Base-by-base conservation (phyloP, 176 grass and related monocot genomes). In the Aegilops sharonensis region DNA sequence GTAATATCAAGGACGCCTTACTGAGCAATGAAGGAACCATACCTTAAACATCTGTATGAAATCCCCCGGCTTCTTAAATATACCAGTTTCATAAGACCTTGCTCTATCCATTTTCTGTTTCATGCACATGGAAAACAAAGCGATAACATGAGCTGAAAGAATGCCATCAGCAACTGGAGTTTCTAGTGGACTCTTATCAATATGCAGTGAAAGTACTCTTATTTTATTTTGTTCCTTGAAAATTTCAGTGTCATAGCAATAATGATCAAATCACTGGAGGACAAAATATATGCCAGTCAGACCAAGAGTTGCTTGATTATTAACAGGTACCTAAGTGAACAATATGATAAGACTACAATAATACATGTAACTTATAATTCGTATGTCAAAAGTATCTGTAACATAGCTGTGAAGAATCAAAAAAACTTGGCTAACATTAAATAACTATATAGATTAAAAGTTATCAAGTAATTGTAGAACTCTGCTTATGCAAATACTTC, bases 31-130 rank as follows among this genome's bases (percentile, higher is more conserved):
- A 21, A 87, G 32, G 62, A 18, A 81, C n/a, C 35, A 37, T 96
- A 98, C 97, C 97, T 99, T 99, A 89, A 99, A 99, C 80, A 99
- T 96, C 87, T 99, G 94, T 69, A 96, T 50, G 79, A 99, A 91
- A 94, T 96, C 97, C 11, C 89, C 60, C 40, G 94, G 93, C 80
- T 97, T 99, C 87, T 85, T 94, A 80, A 99, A 99, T 82, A 94
- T 88, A 86, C 97, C 94, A 84, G 85, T 91, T 80, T 97, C 97
- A 23, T 89, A 87, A 72, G 92, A 94, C 82, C 94, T 94, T 86
- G 87, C 88, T 86, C 92, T 99, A 87, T 97, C 97, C 94, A 99
- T 99, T 93, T 83, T 97, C 97, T 99, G 90, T 36, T 80, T 63
- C 32, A 90, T 32, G 64, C 64, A 88, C 59, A 45, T 14, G 12